Evolutionary conservation across 2,329 filamentous ascomycete genomes (phyloP), one percentile per base, ranked within the genome.

Genomic region (Venturiaceae sp.): DNA sequence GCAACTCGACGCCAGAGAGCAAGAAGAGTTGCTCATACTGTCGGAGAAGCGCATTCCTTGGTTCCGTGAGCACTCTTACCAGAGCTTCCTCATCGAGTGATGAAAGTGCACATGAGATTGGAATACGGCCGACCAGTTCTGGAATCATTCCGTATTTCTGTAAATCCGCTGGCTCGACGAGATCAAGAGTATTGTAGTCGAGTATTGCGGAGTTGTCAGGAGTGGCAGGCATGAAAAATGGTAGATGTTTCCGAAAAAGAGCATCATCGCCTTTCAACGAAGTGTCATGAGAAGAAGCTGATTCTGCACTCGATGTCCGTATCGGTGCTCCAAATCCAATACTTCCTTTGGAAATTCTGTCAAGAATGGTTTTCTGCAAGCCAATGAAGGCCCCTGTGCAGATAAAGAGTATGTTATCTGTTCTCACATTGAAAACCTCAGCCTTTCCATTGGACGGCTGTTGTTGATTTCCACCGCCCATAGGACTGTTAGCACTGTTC

Each of bases 331-430:
- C 92, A 66, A 99, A 99, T 0, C 94, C 94, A 64, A 99, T 92
- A 3, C 89, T 88, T 11, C 85, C 84, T 67, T 88, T 90, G 13
- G 90, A 87, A 47, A 97, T 86, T n/a, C 94, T 85, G 60, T 91
- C 87, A 60, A 95, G 78, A 53, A 99, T 83, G 34, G 87, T 82
- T 69, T 95, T 96, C 67, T 96, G 90, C 1, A 97, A 78, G 2
- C 92, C 92, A 36, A 95, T 88, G 69, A 99, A 99, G 19, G 94
- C 94, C 19, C 94, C 94, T 13, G 92, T 95, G 70, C 94, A 96
- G 44, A 99, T 91, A 74, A 99, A 99, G 30, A 99, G 81, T 60
- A 99, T 97, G 66, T 97, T 96, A 63, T 91, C 92, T 0, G 94
- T 99, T 66, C 94, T 88, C 60, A 96, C 86, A 58, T 89, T 85